Percentiles rank a stretch among this genome's conserved stretches.
Conservation (phyloP, 805 yeast species). For the Torulaspora microellipsoides region DNA sequence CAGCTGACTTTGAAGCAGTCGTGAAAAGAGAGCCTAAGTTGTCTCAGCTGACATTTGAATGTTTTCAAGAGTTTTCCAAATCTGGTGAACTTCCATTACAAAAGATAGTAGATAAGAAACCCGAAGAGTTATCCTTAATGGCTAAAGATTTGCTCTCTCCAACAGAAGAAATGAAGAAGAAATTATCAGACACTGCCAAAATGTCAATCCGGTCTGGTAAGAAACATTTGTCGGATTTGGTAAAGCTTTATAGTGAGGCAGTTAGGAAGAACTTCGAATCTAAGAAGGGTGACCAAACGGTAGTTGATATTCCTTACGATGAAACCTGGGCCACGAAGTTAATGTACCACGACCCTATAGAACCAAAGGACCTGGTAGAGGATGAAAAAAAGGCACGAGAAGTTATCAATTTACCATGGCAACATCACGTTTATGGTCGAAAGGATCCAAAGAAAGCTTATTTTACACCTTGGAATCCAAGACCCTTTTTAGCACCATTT, state of each 20-base stretch:
- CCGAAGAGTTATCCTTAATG: constrained; percentile 13
- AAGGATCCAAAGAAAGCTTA: constrained; percentile 70
- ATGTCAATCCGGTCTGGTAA: constrained; percentile 26
- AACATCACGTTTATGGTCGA: constrained; percentile 72
- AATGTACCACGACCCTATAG: constrained; percentile 38
- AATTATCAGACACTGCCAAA: constrained; percentile 23
- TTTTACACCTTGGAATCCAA: constrained; percentile 96
- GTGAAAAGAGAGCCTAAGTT: constrained; percentile 34
- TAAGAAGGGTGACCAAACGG: constrained; percentile 17
- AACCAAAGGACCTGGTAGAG: constrained; percentile 45
- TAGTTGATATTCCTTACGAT: constrained; percentile 39
- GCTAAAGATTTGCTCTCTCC: constrained; percentile 20
- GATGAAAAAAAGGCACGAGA: constrained; percentile 45
- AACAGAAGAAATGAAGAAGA: constrained; percentile 21
- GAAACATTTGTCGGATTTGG: constrained; percentile 24
- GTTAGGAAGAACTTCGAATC: constrained; percentile 33
- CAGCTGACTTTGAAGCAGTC: constrained; percentile 34
- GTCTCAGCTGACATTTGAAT: constrained; percentile 18
- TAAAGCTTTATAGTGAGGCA: constrained; percentile 20
- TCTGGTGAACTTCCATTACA: constrained; percentile 18
- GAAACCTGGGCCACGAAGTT: constrained; percentile 50
- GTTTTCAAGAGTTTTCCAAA: constrained; percentile 24
- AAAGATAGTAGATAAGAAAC: constrained; percentile 9
- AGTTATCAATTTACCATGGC: constrained; percentile 72
- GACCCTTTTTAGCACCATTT: constrained; percentile 89